Evolutionary conservation across 768 basidiomycete genomes (phyloP), one percentile per base, ranked within the genome.

Genomic region (Lactifluus volemus): DNA sequence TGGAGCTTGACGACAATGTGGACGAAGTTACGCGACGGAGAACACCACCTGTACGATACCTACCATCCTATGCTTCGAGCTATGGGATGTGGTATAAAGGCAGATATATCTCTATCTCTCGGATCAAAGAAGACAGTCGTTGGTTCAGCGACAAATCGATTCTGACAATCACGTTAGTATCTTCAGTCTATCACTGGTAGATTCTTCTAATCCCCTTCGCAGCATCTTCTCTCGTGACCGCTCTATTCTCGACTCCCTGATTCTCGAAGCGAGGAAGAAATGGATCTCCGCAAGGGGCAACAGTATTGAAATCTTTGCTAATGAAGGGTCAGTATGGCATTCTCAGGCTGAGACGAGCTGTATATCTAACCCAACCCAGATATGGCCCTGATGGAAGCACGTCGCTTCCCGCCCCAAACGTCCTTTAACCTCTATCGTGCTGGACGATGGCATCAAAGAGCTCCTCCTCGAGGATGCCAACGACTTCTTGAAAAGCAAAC

Each of bases 401-500:
- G 75, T 84, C 42, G 77, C 81, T 12, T 77, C 77, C 9, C 80
- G 85, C 30, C 79, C 81, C 19, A 89, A 88, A 68, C 82, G 89
- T 5, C 79, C 84, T 10, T 70, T 88, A 14, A 72, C 74, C 14
- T 88, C 88, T 1, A 84, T 91, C 58, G 79, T 90, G 38, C 74
- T 91, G 15, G 86, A 89, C 55, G 83, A 81, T 9, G 86, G 87
- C 0, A 74, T 89, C 50, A 81, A 83, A 55, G 84, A 89, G 36
- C 66, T 81, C 25, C 71, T 92, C 1, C 68, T 90, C 9, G 76
- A 82, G 2, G 90, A 92, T 67, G 86, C 86, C 9, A 74, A 73
- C 7, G 87, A 90, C 66, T 92, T 92, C 65, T 72, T 91, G 55
- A 70, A 70, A 10, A 86, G 83, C 65, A 86, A 84, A 65, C 59